Base-by-base conservation (phyloP, 768 basidiomycete species). In the Austroboletus eburneus region DNA sequence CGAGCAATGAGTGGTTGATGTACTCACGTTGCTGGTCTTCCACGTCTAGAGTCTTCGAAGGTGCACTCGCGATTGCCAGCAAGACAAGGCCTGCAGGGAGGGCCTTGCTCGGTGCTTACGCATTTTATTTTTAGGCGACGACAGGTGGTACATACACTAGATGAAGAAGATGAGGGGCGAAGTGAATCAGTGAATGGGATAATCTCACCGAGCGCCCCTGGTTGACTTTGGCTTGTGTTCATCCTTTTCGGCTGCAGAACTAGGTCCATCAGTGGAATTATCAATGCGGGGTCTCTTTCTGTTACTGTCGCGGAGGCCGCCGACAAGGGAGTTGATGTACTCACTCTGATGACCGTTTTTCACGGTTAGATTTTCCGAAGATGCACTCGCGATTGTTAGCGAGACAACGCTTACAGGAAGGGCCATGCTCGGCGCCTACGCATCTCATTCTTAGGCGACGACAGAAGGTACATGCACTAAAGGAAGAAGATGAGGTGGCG, bases 351-450 rank as follows among this genome's bases (percentile, higher is more conserved):
- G 87, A 81, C 10, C 90, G 81, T 65, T 94, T 95, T 34, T 96
- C 96, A 39, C 96, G 79, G 63, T 97, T 94, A 2, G 88, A 91
- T 64, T 97, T 95, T 69, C 98, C 93, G 53, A 99, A 98, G 36
- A 96, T 80, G 61, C 96, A 99, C 56, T 95, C 91, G 58, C 94
- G 87, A 54, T 80, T 80, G 17, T 87, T 85, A 0, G 81, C 59
- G 38, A 71, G 68, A 58, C 92, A 96, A 18, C 92, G 84, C 60
- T 92, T 94, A 72, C 92, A 96, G 0, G 92, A 90, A 0, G 87
- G 87, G 0, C 91, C 92, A 30, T 91, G 79, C 64, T 93, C 92
- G 3, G 88, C 91, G 27, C 87, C 88, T 8, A 90, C 87, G 48
- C 91, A 93, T 60, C 91, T 93, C 91, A 91, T 93, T 70, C 92